Conservation (phyloP, 2,329 filamentous ascomycete species). For the Phialophora expanda region DNA sequence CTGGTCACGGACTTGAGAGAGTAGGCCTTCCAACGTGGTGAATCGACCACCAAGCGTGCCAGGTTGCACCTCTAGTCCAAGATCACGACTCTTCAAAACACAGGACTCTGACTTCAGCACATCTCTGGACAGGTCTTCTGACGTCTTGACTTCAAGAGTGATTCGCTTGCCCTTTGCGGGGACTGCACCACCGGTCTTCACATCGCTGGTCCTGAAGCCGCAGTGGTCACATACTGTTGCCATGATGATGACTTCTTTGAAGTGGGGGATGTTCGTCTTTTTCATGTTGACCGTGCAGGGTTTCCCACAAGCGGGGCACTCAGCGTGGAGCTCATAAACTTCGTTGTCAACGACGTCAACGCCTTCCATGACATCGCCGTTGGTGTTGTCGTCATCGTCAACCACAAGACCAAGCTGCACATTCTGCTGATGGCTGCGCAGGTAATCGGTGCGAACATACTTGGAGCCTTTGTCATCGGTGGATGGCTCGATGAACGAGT, state of each 20-base stretch:
- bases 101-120: slow-evolving; percentile 97
- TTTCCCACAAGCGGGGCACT: slow-evolving; percentile 88
- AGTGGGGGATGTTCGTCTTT: slow-evolving; percentile 97
- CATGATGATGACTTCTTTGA: slow-evolving; percentile 97
- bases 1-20: slow-evolving; percentile 91
- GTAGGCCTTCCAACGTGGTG: slow-evolving; percentile 91
- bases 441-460: slow-evolving; percentile 84
- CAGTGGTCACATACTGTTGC: slow-evolving; percentile 89
- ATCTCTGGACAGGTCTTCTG: slow-evolving; percentile 81
- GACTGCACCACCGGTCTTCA: slow-evolving; percentile 94
- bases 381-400: slow-evolving; percentile 44
- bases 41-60: slow-evolving; percentile 95
- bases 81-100: slow-evolving; percentile 81
- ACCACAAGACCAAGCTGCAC: slow-evolving; percentile 75
- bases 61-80: slow-evolving; percentile 84
- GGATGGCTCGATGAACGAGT: slow-evolving; percentile 94
- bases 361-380: slow-evolving; percentile 61
- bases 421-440: slow-evolving; percentile 84
- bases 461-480: slow-evolving; percentile 78
- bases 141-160: slow-evolving; percentile 71
- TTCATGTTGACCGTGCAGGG: slow-evolving; percentile 94
- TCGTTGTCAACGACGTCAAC: slow-evolving; percentile 91
- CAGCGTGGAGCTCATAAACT: slow-evolving; percentile 89
- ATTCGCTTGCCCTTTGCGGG: slow-evolving; percentile 85
- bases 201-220: slow-evolving; percentile 93